Conservation (phyloP, 768 basidiomycete species). For the Omphalotus guepiniiformis region DNA sequence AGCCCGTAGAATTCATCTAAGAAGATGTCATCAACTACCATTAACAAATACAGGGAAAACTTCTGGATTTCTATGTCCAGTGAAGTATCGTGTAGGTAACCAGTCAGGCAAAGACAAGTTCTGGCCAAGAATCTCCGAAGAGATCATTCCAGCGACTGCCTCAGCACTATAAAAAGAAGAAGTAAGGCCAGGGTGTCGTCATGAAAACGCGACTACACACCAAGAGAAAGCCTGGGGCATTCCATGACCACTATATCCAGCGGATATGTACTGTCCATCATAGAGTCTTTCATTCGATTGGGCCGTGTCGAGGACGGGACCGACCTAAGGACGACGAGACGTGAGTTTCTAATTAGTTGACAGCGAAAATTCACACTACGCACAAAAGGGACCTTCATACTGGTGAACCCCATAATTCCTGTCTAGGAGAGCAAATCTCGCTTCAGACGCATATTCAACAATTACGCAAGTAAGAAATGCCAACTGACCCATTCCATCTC, state of each 20-base stretch:
- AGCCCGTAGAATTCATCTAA: too few species aligned
- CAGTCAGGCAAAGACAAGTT: conserved; percentile 56
- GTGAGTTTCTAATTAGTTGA: not conserved
- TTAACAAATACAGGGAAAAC: too few species aligned
- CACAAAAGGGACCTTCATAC: conserved; percentile 61
- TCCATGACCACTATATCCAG: conserved; percentile 74
- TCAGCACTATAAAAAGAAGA: conserved; percentile 46
- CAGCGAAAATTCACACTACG: conserved; percentile 27
- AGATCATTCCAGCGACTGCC: conserved; percentile 55
- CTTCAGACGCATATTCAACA: conserved; percentile 1
- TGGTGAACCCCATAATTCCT: conserved; percentile 79
- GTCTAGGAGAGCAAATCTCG: conserved; percentile 42
- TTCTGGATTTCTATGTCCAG: conserved; percentile 30
- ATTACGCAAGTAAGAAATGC: not conserved
- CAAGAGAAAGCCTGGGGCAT: conserved; percentile 76
- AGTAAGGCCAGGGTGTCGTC: conserved; percentile 17
- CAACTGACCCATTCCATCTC: conserved; percentile 75
- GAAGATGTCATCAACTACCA: too few species aligned
- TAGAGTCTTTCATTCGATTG: conserved; percentile 23
- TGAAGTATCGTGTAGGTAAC: conserved; percentile 56
- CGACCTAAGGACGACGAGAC: conserved; percentile 41
- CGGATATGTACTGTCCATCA: conserved; percentile 63
- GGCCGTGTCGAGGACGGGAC: conserved; percentile 43
- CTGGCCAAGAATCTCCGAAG: conserved; percentile 37
- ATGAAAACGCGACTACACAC: conserved; percentile 32